Conservation (phyloP, 768 basidiomycete species). For the Scleroderma citrinum region DNA sequence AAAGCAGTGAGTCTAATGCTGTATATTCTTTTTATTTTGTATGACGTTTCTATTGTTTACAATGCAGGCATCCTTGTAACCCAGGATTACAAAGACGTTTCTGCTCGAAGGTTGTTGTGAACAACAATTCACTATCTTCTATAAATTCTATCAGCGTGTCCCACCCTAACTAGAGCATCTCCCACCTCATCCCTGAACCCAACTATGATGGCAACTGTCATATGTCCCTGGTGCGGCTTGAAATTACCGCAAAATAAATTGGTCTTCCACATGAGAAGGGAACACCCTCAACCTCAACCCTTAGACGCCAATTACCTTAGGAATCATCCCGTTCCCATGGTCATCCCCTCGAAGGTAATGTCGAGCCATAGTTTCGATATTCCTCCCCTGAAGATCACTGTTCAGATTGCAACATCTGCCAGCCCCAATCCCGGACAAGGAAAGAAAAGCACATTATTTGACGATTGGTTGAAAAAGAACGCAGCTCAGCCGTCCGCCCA, state of each 20-base stretch:
- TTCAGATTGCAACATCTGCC: too few relatives aligned
- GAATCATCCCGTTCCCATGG: background rate
- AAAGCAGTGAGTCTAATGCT: too few relatives aligned
- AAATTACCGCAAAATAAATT: conserved; percentile 3
- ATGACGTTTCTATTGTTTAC: too few relatives aligned
- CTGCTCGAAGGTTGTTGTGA: too few relatives aligned
- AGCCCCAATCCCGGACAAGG: too few relatives aligned
- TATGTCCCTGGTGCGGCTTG: conserved; percentile 11
- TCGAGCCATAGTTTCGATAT: background rate
- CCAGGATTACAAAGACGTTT: too few relatives aligned
- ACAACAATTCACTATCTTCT: background rate
- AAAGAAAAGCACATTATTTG: too few relatives aligned
- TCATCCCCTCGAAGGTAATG: background rate
- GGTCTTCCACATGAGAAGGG: conserved; percentile 7
- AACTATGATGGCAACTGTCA: conserved; percentile 2
- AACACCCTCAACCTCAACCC: conserved; percentile 1
- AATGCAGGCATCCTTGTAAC: too few relatives aligned
- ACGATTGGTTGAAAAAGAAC: too few relatives aligned
- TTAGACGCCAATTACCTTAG: background rate
- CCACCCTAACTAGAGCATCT: background rate
- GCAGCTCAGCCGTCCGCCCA: background rate
- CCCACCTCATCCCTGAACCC: background rate
- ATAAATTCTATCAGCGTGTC: background rate
- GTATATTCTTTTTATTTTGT: too few relatives aligned
- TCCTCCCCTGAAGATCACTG: too few relatives aligned